These are phyloP conservation scores for Mycena crocata DNA, from an alignment of 768 basidiomycete genomes.

Conservation along the genomic window DNA sequence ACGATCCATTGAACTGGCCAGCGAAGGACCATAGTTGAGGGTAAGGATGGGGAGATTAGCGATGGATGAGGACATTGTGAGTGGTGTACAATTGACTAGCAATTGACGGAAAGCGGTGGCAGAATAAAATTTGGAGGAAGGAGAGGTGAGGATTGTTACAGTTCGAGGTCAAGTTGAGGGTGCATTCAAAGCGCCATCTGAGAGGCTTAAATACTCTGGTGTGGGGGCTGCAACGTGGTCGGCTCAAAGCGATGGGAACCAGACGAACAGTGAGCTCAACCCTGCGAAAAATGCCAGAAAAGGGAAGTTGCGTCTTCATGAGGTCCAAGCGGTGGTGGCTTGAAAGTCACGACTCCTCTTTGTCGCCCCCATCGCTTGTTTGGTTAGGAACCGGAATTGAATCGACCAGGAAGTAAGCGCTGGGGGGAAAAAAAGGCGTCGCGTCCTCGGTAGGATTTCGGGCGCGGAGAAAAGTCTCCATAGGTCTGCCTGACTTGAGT, in stretches of 20 bases:
- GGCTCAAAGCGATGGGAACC: slow-evolving; percentile 7
- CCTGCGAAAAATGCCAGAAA: slow-evolving; percentile 1
- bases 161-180: slow-evolving; percentile 20
- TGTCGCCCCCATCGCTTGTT: neutral
- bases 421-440: too few relatives aligned
- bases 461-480: too few relatives aligned
- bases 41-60: slow-evolving; percentile 36
- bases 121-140: slow-evolving; percentile 11
- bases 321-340: slow-evolving; percentile 11
- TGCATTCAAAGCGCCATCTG: neutral
- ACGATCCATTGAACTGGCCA: slow-evolving; percentile 22
- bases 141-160: slow-evolving; percentile 15
- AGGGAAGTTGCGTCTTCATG: neutral
- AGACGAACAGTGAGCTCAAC: neutral
- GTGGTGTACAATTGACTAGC: slow-evolving; percentile 17
- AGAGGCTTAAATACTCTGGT: slow-evolving; percentile 26
- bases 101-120: slow-evolving; percentile 11
- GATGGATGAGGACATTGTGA: slow-evolving; percentile 22
- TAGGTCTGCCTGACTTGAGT: too few relatives aligned
- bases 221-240: neutral
- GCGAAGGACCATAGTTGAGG: slow-evolving; percentile 28
- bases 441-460: too few relatives aligned
- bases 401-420: too few relatives aligned
- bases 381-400: too few relatives aligned
- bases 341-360: slow-evolving; percentile 1